These are phyloP conservation scores for Petunia secreta DNA, from an alignment of 257 asterid species.

Conservation along the genomic window DNA sequence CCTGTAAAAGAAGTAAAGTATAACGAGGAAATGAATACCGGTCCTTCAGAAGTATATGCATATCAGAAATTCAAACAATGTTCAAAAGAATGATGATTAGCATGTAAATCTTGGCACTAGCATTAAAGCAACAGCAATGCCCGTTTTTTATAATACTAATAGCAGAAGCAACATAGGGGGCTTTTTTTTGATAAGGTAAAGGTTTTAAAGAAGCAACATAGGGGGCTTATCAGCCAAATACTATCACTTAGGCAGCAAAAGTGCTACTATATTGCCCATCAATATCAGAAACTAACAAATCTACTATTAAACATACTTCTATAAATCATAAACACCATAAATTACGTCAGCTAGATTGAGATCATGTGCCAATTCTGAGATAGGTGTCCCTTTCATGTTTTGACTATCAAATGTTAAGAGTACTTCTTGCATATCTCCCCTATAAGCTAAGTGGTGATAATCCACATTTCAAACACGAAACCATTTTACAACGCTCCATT, in stretches of 20 bases:
- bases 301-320: not conserved
- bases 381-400: not conserved
- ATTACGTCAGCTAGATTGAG: not conserved
- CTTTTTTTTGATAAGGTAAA: not conserved
- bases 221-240: slow-evolving; percentile 1
- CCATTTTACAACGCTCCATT: not conserved
- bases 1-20: slow-evolving; percentile 57
- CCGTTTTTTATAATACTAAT: not conserved
- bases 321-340: not conserved
- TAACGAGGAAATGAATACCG: slow-evolving; percentile 25
- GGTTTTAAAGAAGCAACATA: not conserved
- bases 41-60: not conserved
- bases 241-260: not conserved
- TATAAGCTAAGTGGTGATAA: not conserved
- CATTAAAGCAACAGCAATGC: not conserved
- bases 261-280: not conserved
- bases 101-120: not conserved
- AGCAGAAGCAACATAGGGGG: not conserved
- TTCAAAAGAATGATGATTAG: not conserved
- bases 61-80: not conserved
- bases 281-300: slow-evolving; percentile 9
- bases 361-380: not conserved
- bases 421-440: not conserved
- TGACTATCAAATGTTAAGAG: not conserved
- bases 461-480: not conserved